Base-by-base conservation (phyloP, 129 eudicot species). In the Artemisia tridentata region DNA sequence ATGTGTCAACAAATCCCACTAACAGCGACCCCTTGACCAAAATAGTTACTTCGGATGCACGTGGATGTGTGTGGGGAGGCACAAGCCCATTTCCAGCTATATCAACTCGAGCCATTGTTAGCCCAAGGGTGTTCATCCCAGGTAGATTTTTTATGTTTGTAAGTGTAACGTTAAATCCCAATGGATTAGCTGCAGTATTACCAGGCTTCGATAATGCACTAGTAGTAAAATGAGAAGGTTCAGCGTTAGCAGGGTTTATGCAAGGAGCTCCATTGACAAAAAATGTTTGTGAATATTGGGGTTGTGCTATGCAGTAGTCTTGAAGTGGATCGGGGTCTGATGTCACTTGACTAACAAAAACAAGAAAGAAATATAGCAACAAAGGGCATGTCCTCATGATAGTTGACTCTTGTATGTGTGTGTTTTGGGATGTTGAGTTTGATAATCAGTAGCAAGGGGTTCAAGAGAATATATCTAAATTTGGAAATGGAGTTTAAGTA, bases 61-160 rank as follows among this genome's bases (percentile, higher is more conserved):
- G 88, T 14, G 95, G 98, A 76, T 92, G 96, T 2, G 84, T 75
- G 34, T 89, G 96, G 11, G 91, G 95, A 9, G 98, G 95, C 11
- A 89, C 93, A 5, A 89, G 84, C 25, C 96, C 95, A 41, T 89
- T 76, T 3, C 85, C 85, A 1, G 82, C 89, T 31, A 89, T 81
- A 65, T 92, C 98, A 11, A 83, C 63, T 10, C 96, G 79, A 10
- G 95, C 98, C 95, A 92, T 86, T 63, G 79, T 70, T 65, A 92
- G 51, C 47, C 98, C 96, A 3, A 84, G 80, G 14, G 98, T 88
- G 77, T 87, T 87, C 48, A 85, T 75, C 20, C 98, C 95, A 1
- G 98, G 95, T 52, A 92, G 83, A 76, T 86, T 88, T 3, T 34
- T 34, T 10, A 53, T 62, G 61, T 78, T 84, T 8, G 95, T 80